Evolutionary conservation across 257 asterid genomes (phyloP), one percentile per base, ranked within the genome.

Genomic region (Hygrophila difformis): DNA sequence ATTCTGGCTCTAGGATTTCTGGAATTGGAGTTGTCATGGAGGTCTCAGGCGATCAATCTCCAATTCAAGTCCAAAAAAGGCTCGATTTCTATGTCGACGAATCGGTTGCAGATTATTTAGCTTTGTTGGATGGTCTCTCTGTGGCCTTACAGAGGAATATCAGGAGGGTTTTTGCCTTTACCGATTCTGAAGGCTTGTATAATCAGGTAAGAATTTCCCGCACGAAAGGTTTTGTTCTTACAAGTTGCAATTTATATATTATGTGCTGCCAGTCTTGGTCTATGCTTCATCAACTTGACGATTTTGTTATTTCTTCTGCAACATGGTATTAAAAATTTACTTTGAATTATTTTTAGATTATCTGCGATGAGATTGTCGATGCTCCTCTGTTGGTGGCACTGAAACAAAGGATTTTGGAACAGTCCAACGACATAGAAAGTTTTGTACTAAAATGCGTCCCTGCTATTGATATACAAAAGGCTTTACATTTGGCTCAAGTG

Each of bases 21-120:
- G 99, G 96, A 57, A 68, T 91, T 59, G 99, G 99, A 41, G 96
- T 91, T 54, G 78, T 86, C 43, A 82, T 86, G 68, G 79, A 80
- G 67, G 66, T 63, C 59, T 52, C 68, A 1, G 56, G 57, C 0
- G 49, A 35, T 48, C 51, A 48, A 47, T 31, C 71, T 66, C 77
- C 65, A 1, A 56, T 82, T 61, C 82, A 51, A 67, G 86, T 91
- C 55, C 96, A 91, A 79, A 91, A 91, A 51, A 82, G 59, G 78
- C 96, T 91, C 40, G 96, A 80, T 59, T 86, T 91, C 63, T 80
- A 65, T 18, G 93, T 86, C 3, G 87, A 82, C 21, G 88, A 80
- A 51, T 26, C 64, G 31, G 84, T 83, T 18, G 96, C 84, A 1
- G 93, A 91, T 68, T 91, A 80, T 70, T 69, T 91, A 57, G 99